Evolutionary conservation across 768 basidiomycete genomes (phyloP), one percentile per base, ranked within the genome.

Genomic region (Lactifluus rugatus): DNA sequence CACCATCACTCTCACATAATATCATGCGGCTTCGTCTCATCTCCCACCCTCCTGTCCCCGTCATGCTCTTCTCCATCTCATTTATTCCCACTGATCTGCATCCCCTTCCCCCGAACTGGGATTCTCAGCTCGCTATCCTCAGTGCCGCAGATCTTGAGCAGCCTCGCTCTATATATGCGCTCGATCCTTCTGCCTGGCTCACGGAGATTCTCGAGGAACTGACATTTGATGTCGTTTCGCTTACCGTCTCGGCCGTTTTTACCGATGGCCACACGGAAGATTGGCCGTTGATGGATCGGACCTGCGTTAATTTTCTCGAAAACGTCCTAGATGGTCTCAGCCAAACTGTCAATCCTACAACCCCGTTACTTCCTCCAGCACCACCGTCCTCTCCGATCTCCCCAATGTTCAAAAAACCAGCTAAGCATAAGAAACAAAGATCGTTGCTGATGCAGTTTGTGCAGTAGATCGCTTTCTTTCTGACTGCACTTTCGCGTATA

Each of bases 361-460:
- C 47, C 71, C 73, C 55, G 48, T 66, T 47, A 67, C 73, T 42
- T 14, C 36, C 54, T 2, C 54, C 59, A 2, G 45, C 61, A 37
- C 44, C 65, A 3, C 58, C 63, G 13, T 36, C 48, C 32, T 41
- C 62, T 7, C 44, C 61, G 32, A 44, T 59, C 32, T 64, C 71
- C 37, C 64, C 69, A 9, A 64, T 66, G 51, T 52, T 72, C 41
- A 65, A 65, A 44, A 78, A 74, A 64, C 63, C 63, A 3, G 65
- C 72, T 42, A 79, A 78, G 61, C 84, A 87, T 63, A 87, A 84
- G 71, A 85, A 81, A 63, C 82, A 85, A 64, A 76, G 82, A 45
- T 89, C 87, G 16, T 67, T 89, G 58, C 73, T 87, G 48, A 85
- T 83, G 78, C 78, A 83, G 7, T 72, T 89, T 41, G 80, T 88